Evolutionary conservation across 2,329 filamentous ascomycete species (phyloP), one percentile per base, ranked within the genome.

Genomic region (Alternaria panax): DNA sequence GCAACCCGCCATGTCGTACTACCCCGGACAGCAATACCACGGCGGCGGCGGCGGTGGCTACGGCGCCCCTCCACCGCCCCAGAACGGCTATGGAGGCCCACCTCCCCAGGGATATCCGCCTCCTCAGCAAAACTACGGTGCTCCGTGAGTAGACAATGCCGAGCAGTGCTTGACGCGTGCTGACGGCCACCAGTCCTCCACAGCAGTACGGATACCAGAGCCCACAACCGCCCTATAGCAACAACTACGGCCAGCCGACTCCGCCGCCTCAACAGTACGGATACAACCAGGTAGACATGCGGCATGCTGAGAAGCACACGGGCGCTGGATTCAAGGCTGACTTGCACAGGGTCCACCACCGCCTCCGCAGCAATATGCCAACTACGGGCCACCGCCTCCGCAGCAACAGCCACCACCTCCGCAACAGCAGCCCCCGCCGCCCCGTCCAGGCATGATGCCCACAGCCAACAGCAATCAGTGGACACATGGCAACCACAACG

Each of bases 401-500:
- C 68, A 71, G 51, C 65, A 72, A 36, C 60, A 50, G 20, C 62
- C 60, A 16, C 66, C 65, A 42, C 70, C 66, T 79, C 14, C 78
- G 48, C 68, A 71, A 52, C 65, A 72, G 32, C 60, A 50, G 20
- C 62, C 60, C 16, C 66, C 65, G 43, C 70, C 66, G 79, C 14
- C 78, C 79, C 9, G 73, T 72, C 51, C 60, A 82, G 82, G 72
- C 81, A 83, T 54, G 86, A 87, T 72, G 80, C 82, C 65, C 87
- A 84, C 78, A 79, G 78, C 60, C 20, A 72, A 63, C 53, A 72
- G 61, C 67, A 74, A 73, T 54, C 70, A 76, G 60, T 75, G 69
- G 68, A 70, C 67, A 54, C 85, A 86, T 66, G 87, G 85, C 63
- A 86, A 86, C 66, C 83, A 83, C 51, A 77, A 77, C 65, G 85